Base-by-base conservation (phyloP, 495 filamentous ascomycete species). In the Tetracladium setigerum region DNA sequence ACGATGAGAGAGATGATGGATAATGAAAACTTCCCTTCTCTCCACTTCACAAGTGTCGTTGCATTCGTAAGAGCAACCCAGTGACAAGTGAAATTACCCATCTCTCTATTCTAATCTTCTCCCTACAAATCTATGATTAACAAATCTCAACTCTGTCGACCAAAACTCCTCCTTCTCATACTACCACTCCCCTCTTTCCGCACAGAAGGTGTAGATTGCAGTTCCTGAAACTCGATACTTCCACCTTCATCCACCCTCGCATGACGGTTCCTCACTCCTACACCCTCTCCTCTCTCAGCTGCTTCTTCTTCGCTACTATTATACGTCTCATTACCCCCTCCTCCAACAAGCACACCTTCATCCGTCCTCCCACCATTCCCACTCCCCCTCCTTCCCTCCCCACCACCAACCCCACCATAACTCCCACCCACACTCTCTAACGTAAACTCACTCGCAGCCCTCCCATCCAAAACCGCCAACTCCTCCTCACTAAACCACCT, bases 361-460 rank as follows among this genome's bases (percentile, higher is more conserved):
- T 55, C 38, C 2, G 33, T 49, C 38, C 43, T 47, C 14, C 38
- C 19, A 34, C 45, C 36, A 17, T 12, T 30, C 1, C 39, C 35
- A 16, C 17, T 38, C 2, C 7, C 40, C 2, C 5, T 36, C 31
- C 11, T 19, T 15, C 37, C 33, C 7, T 46, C 37, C 11, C 41
- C 61, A 42, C 58, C 55, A 5, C 60, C 44, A 30, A 55, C 60
- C 49, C 72, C 64, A 0, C 78, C 82, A 64, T 78, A 81, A 47
- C 72, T 74, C 2, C 87, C 89, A 17, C 88, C 85, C 6, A 85
- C 83, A 55, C 82, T 84, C 70, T 89, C 83, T 82, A 94, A 89
- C 0, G 83, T 89, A 56, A 94, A 92, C 31, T 77, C 74, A 59
- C 86, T 87, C 15, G 89, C 87, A 1, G 89, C 89, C 1, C 86